Conservation (phyloP, 2,329 filamentous ascomycete species). For the Myriosclerotinia duriaeana region DNA sequence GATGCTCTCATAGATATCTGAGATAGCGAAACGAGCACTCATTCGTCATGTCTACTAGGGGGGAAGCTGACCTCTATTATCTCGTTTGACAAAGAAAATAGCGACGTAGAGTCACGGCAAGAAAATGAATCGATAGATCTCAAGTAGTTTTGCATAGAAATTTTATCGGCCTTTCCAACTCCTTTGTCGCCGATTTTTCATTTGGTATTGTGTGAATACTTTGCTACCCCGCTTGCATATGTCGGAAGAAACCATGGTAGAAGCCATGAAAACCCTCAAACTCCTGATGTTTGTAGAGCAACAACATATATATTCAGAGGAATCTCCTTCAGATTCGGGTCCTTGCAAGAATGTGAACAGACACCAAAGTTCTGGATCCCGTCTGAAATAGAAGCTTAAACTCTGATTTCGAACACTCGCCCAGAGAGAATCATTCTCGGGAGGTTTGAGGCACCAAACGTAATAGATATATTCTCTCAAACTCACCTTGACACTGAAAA, state of each 20-base stretch:
- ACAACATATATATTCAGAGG: background rate
- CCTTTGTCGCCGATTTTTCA: background rate
- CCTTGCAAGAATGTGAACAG: background rate
- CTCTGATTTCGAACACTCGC: background rate
- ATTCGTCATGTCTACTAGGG: background rate
- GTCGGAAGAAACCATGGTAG: conserved; percentile 1
- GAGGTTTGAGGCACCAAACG: background rate
- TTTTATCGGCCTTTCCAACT: background rate
- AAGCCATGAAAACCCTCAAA: background rate
- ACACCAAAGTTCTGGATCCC: background rate
- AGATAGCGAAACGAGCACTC: background rate
- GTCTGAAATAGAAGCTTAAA: background rate
- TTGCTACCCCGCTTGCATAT: background rate
- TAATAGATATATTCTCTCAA: background rate
- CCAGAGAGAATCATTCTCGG: background rate
- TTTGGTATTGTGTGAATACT: background rate
- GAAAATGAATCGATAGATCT: background rate
- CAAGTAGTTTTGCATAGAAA: background rate
- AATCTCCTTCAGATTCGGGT: background rate
- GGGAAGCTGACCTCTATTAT: background rate
- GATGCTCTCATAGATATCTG: background rate
- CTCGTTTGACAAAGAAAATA: background rate
- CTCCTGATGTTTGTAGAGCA: background rate
- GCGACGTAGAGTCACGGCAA: background rate
- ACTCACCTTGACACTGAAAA: background rate